These are phyloP conservation scores for Alectoria sarmentosa DNA, from an alignment of 495 filamentous ascomycete genomes.

Conservation along the genomic window DNA sequence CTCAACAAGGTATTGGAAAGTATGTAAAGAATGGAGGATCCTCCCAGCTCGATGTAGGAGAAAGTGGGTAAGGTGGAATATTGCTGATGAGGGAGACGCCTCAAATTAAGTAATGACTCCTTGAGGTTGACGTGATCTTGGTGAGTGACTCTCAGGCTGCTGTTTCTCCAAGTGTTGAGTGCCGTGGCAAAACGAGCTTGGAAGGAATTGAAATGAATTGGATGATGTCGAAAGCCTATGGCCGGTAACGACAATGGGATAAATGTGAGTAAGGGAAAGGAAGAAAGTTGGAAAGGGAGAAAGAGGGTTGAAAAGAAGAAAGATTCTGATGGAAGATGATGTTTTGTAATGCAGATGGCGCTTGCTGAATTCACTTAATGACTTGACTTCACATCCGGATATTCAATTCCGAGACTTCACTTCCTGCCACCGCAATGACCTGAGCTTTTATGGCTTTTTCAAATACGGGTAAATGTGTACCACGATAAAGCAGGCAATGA, in stretches of 20 bases:
- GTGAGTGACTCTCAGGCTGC: neutral
- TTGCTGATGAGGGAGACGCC: neutral
- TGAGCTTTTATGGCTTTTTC: neutral
- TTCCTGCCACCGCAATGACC: neutral
- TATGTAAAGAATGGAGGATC: neutral
- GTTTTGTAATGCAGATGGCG: neutral
- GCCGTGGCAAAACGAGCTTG: neutral
- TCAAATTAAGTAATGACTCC: too few relatives aligned
- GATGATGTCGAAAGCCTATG: neutral
- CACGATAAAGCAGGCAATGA: neutral
- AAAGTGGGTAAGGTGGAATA: neutral
- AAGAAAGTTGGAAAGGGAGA: too few relatives aligned
- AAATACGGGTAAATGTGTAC: neutral
- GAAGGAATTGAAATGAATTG: neutral
- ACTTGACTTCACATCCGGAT: neutral
- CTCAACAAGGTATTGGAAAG: neutral
- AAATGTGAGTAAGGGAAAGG: neutral
- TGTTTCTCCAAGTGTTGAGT: neutral
- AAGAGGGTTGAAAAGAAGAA: neutral
- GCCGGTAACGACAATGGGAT: neutral
- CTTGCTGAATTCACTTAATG: neutral
- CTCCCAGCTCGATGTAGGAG: neutral
- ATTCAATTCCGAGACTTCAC: neutral
- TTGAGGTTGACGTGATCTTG: neutral
- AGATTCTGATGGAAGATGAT: neutral